Conservation (phyloP, 139 green algal species). For the Raphidocelis subcapitata region DNA sequence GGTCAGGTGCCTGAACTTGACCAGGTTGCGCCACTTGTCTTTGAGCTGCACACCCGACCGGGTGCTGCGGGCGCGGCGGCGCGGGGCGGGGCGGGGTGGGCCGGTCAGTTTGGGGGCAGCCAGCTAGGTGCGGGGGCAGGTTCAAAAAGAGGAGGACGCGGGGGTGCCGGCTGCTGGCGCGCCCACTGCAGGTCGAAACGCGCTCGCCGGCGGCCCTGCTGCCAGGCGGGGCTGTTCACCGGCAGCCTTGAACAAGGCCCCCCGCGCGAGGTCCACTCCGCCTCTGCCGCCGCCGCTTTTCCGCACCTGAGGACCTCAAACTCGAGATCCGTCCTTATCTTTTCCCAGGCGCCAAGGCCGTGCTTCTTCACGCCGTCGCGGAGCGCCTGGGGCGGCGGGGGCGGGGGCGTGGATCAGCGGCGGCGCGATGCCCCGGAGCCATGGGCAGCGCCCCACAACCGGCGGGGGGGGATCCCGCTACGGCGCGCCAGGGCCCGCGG, state of each 20-base stretch:
- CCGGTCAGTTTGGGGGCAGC: not conserved
- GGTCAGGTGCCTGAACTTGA: conserved; percentile 71
- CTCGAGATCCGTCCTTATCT: conserved; percentile 69
- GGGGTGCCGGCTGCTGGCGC: conserved; percentile 1
- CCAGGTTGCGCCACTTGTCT: conserved; percentile 76
- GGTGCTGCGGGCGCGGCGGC: conserved; percentile 29
- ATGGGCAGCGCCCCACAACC: too few relatives aligned
- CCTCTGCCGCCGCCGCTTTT: too few relatives aligned
- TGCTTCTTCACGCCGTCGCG: conserved; percentile 64
- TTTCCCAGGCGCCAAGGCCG: conserved; percentile 73
- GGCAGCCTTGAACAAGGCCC: too few relatives aligned
- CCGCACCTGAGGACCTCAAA: conserved; percentile 52
- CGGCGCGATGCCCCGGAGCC: too few relatives aligned
- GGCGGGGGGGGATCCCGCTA: too few relatives aligned
- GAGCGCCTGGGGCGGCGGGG: conserved; percentile 28
- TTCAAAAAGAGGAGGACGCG: not conserved
- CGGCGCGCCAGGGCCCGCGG: too few relatives aligned
- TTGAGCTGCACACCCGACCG: conserved; percentile 73
- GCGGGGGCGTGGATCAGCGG: too few relatives aligned
- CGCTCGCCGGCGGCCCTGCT: not conserved
- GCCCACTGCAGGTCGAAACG: not conserved
- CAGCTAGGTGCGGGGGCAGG: too few relatives aligned
- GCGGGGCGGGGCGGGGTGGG: not conserved
- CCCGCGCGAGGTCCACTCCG: too few relatives aligned
- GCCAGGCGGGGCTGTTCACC: not conserved